Conservation (phyloP, 2,329 filamentous ascomycete genomes). For the Cercospora janseana region DNA sequence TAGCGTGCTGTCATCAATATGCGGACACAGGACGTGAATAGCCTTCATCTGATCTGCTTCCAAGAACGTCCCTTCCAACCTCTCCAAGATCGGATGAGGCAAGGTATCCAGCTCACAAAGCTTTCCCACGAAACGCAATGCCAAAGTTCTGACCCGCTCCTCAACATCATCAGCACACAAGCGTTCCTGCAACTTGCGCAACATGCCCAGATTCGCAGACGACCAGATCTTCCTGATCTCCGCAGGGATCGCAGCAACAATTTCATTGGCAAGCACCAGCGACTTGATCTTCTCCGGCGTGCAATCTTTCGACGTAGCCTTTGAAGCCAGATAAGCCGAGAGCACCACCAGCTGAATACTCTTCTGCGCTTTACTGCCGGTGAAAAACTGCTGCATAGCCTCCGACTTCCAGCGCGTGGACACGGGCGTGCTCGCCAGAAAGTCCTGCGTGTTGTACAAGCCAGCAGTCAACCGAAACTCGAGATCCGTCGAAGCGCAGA, state of each 20-base stretch:
- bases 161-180: constrained; percentile 27
- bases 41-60: constrained; percentile 18
- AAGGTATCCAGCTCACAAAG: constrained; percentile 29
- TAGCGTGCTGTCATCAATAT: constrained; percentile 21
- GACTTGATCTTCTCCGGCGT: constrained; percentile 28
- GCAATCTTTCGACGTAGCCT: constrained; percentile 19
- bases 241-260: constrained; percentile 32
- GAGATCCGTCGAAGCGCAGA: constrained; percentile 28
- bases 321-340: constrained; percentile 35
- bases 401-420: constrained; percentile 33
- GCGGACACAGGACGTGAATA: constrained; percentile 22
- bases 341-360: constrained; percentile 39
- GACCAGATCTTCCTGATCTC: constrained; percentile 35
- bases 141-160: constrained; percentile 26
- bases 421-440: constrained; percentile 33
- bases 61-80: constrained; percentile 23
- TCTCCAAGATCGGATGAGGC: constrained; percentile 26
- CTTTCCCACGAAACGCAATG: constrained; percentile 30
- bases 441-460: constrained; percentile 34
- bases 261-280: constrained; percentile 32
- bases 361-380: constrained; percentile 35
- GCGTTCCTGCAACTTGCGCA: constrained; percentile 39
- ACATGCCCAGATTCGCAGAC: constrained; percentile 31
- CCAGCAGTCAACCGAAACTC: constrained; percentile 25
- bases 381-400: constrained; percentile 37